Conservation (phyloP, 2,329 filamentous ascomycete species). For the Alternaria longipes region DNA sequence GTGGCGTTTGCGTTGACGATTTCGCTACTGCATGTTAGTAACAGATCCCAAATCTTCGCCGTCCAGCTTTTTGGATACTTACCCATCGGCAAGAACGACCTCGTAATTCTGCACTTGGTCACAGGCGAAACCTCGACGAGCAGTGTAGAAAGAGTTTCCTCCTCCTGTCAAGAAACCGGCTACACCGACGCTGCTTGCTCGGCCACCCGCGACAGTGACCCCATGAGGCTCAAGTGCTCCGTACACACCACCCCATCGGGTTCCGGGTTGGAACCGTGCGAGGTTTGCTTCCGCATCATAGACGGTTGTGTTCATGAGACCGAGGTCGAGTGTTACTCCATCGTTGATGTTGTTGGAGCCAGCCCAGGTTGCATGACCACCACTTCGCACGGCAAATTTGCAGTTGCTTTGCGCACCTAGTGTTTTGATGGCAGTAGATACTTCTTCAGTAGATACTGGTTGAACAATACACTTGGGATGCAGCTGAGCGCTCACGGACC, state of each 20-base stretch:
- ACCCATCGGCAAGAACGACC: conserved; percentile 52
- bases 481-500: conserved; percentile 37
- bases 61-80: background rate
- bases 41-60: conserved; percentile 23
- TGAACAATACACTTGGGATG: conserved; percentile 44
- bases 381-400: conserved; percentile 40
- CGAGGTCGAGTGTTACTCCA: conserved; percentile 42
- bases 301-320: conserved; percentile 32
- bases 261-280: conserved; percentile 38
- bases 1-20: conserved; percentile 50
- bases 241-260: conserved; percentile 50
- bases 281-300: conserved; percentile 19
- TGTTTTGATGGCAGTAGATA: conserved; percentile 25
- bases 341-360: conserved; percentile 43
- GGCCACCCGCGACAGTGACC: conserved; percentile 34
- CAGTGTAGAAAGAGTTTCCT: conserved; percentile 39
- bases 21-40: conserved; percentile 33
- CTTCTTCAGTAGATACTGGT: conserved; percentile 38
- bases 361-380: conserved; percentile 37
- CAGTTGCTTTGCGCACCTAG: conserved; percentile 11
- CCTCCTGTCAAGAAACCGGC: conserved; percentile 41
- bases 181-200: conserved; percentile 39
- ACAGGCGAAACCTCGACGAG: conserved; percentile 33
- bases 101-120: conserved; percentile 44
- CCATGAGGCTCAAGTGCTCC: conserved; percentile 24